Conservation (phyloP, 2,329 filamentous ascomycete species). For the Fusarium longipes region DNA sequence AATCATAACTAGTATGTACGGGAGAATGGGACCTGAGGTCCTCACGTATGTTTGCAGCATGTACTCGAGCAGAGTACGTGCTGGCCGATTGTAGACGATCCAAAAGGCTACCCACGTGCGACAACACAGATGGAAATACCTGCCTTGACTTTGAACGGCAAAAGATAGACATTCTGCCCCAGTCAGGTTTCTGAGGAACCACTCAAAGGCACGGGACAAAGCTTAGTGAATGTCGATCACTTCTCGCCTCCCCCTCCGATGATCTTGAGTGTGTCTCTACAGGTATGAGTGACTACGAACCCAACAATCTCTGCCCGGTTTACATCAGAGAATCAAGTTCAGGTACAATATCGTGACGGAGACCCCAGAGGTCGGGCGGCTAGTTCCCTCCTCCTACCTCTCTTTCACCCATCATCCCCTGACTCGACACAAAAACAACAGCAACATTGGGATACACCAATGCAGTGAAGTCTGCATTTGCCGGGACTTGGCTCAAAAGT, state of each 20-base stretch:
- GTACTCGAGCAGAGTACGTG: slow-evolving; percentile 14
- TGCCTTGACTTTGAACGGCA: slow-evolving; percentile 18
- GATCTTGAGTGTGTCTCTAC: slow-evolving; percentile 5
- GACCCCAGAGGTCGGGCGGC: slow-evolving; percentile 9
- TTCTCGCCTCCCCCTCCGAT: slow-evolving; percentile 20
- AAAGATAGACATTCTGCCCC: slow-evolving; percentile 24
- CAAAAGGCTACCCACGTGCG: slow-evolving; percentile 29
- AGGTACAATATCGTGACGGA: slow-evolving; percentile 15
- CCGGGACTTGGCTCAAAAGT: slow-evolving; percentile 36
- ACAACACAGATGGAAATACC: slow-evolving; percentile 17
- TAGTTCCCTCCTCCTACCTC: slow-evolving; percentile 9
- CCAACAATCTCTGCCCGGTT: slow-evolving; percentile 13
- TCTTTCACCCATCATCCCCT: slow-evolving; percentile 17
- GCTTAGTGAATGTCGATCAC: slow-evolving; percentile 39
- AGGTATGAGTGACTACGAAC: slow-evolving; percentile 8
- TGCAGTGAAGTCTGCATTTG: slow-evolving; percentile 34
- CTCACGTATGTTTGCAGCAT: too few relatives aligned
- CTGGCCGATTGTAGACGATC: slow-evolving; percentile 21
- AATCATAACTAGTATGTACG: slow-evolving; percentile 1
- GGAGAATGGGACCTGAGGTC: not conserved
- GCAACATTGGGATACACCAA: slow-evolving; percentile 16
- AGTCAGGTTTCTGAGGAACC: slow-evolving; percentile 13
- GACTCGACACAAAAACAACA: slow-evolving; percentile 22
- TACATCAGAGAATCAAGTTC: slow-evolving; percentile 6
- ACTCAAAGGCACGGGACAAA: slow-evolving; percentile 27